Conservation (phyloP, 75 land plant species). For the Sequoiadendron giganteum region DNA sequence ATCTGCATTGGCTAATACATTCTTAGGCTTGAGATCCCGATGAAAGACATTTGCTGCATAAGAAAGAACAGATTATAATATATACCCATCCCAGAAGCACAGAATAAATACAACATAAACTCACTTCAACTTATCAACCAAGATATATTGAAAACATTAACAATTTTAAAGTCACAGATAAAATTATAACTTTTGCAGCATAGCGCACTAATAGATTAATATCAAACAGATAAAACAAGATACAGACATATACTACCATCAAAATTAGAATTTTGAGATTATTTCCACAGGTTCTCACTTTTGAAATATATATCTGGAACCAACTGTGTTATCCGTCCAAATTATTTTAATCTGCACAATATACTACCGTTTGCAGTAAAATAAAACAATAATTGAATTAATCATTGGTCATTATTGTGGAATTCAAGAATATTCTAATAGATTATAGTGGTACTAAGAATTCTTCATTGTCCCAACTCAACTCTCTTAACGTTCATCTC, state of each 20-base stretch:
- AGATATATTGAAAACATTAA: background rate
- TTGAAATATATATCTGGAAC: background rate
- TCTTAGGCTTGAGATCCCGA: slow-evolving; percentile 76
- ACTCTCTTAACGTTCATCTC: no score
- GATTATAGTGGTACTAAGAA: no score
- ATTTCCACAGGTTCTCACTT: background rate
- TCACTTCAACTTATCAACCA: background rate
- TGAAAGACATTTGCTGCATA: slow-evolving; percentile 77
- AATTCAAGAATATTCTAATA: no score
- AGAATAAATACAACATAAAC: background rate
- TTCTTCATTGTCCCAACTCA: no score
- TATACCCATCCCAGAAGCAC: background rate
- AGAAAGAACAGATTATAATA: background rate
- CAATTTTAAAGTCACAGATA: background rate
- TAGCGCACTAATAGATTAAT: background rate
- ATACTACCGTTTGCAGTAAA: background rate
- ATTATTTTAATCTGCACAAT: no score
- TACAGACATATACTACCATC: background rate
- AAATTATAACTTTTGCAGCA: background rate
- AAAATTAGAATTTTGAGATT: background rate
- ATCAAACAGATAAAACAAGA: background rate
- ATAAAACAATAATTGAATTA: background rate
- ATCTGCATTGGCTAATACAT: slow-evolving; percentile 75
- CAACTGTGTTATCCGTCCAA: background rate
- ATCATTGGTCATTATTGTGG: no score